A percentile compares a stretch with the other conserved stretches of the same genome.
Conservation (phyloP, 345 rosid genomes). For the Nasturtium officinale region DNA sequence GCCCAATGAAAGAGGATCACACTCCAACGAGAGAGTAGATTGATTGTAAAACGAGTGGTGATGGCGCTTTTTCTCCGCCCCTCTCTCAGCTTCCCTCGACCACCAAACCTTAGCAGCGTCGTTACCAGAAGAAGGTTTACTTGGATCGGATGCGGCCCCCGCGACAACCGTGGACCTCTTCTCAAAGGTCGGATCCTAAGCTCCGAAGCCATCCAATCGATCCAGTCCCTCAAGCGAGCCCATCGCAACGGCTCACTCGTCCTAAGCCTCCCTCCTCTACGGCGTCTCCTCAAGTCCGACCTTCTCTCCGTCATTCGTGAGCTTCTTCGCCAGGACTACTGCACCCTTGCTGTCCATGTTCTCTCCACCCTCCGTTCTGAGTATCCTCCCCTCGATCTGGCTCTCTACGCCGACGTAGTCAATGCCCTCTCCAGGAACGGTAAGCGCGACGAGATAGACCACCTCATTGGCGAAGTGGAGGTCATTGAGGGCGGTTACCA, state of each 20-base stretch:
- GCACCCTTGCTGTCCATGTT: constrained; percentile 71
- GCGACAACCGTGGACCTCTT: constrained; percentile 82
- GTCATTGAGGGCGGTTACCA: constrained; percentile 45
- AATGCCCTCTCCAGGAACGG: constrained; percentile 57
- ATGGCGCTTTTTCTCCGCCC: no score
- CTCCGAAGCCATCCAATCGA: constrained; percentile 89
- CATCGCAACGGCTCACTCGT: constrained; percentile 39
- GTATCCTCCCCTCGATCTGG: constrained; percentile 56
- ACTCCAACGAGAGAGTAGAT: no score
- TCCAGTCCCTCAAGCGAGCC: constrained; percentile 81
- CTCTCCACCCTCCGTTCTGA: constrained; percentile 67
- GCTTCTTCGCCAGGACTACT: constrained; percentile 81
- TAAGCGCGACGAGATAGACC: constrained; percentile 56
- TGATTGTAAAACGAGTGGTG: no score
- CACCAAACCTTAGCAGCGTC: not conserved
- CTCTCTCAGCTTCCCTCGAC: no score
- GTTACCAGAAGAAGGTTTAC: constrained; percentile 16
- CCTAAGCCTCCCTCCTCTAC: constrained; percentile 56
- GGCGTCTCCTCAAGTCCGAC: constrained; percentile 78
- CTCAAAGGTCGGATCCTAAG: constrained; percentile 81
- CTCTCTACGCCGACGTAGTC: constrained; percentile 65
- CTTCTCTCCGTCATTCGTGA: constrained; percentile 68
- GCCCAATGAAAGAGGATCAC: not conserved
- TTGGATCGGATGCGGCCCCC: constrained; percentile 65
- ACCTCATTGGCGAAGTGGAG: constrained; percentile 57